Evolutionary conservation across 2,329 filamentous ascomycete species (phyloP).

Genomic region (Akanthomyces dipterigenus): DNA sequence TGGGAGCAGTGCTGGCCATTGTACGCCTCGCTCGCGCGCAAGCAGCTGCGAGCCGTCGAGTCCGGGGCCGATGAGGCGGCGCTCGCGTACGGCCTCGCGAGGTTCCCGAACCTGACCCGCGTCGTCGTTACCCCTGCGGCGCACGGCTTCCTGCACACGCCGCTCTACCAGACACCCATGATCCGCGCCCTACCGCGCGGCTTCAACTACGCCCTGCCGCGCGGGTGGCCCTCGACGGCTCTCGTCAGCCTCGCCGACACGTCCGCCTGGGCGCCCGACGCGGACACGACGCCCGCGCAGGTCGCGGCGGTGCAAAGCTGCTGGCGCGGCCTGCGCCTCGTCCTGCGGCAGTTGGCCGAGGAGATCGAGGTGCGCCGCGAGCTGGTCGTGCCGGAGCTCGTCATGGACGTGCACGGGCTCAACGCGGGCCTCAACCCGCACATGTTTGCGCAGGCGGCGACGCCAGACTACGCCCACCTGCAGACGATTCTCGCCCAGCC

Average conservation of each 20-base stretch:
- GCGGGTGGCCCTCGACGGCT: neutral
- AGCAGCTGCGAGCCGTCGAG: slow-evolving; percentile 25
- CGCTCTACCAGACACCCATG: slow-evolving; percentile 23
- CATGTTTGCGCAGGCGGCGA: slow-evolving; percentile 21
- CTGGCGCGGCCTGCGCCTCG: slow-evolving; percentile 26
- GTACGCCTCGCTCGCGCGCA: slow-evolving; percentile 21
- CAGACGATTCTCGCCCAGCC: slow-evolving; percentile 8
- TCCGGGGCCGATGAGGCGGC: slow-evolving; percentile 23
- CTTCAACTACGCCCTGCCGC: neutral
- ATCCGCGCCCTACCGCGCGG: neutral
- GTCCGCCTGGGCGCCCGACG: neutral
- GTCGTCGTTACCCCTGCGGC: slow-evolving; percentile 33
- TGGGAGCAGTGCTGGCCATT: neutral
- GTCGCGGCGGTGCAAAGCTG: neutral
- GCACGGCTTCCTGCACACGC: slow-evolving; percentile 28
- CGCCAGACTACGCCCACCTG: slow-evolving; percentile 20
- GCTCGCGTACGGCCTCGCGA: slow-evolving; percentile 25
- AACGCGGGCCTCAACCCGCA: slow-evolving; percentile 24
- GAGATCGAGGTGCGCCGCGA: slow-evolving; percentile 10
- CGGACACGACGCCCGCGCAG: neutral
- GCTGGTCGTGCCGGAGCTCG: slow-evolving; percentile 25
- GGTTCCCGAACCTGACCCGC: slow-evolving; percentile 28
- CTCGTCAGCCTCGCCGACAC: slow-evolving; percentile 14
- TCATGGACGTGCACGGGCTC: slow-evolving; percentile 25
- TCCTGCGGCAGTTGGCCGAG: slow-evolving; percentile 21